Percentiles rank a stretch among this genome's conserved stretches.
These are phyloP conservation scores for Curvularia eragrostidis DNA, from an alignment of 2,329 filamentous ascomycete genomes.

Conservation along the genomic window DNA sequence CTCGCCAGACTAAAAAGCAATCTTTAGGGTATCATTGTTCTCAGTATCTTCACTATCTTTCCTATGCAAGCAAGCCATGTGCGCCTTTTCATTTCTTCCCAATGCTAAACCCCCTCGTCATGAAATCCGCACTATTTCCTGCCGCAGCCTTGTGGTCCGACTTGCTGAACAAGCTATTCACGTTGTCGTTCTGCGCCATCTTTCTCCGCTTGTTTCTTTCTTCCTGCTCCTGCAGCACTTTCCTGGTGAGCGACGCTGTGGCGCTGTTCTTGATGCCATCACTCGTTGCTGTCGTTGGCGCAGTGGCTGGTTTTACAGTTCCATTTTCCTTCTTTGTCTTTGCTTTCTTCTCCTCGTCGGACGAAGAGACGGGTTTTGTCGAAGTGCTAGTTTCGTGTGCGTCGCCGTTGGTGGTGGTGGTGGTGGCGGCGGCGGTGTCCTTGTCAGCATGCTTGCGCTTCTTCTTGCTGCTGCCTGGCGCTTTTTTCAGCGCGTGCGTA, in stretches of 20 bases:
- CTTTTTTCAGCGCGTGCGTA: conserved; percentile 89
- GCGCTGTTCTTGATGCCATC: conserved; percentile 84
- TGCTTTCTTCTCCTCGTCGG: conserved; percentile 33
- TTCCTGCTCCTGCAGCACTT: conserved; percentile 86
- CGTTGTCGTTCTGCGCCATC: conserved; percentile 61
- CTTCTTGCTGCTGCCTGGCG: conserved; percentile 66
- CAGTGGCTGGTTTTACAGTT: not conserved
- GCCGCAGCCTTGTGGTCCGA: conserved; percentile 43
- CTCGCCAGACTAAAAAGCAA: not conserved
- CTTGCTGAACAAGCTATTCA: conserved; percentile 57
- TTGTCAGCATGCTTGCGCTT: conserved; percentile 72
- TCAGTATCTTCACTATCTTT: not conserved
- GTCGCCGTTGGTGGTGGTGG: conserved; percentile 35
- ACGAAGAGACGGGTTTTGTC: conserved; percentile 25
- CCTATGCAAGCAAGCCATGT: too few species aligned
- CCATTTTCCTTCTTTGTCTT: conserved; percentile 25
- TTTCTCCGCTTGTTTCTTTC: conserved; percentile 80
- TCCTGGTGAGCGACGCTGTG: conserved; percentile 84
- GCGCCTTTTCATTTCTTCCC: conserved; percentile 35
- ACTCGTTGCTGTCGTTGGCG: not conserved
- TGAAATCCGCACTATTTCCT: conserved; percentile 57
- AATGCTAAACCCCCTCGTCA: conserved; percentile 58
- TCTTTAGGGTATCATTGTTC: not conserved
- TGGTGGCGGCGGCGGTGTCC: conserved; percentile 39
- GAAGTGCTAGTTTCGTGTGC: conserved; percentile 13